Base-by-base conservation (phyloP, 2,329 filamentous ascomycete genomes). In the Trichoderma hamatum region DNA sequence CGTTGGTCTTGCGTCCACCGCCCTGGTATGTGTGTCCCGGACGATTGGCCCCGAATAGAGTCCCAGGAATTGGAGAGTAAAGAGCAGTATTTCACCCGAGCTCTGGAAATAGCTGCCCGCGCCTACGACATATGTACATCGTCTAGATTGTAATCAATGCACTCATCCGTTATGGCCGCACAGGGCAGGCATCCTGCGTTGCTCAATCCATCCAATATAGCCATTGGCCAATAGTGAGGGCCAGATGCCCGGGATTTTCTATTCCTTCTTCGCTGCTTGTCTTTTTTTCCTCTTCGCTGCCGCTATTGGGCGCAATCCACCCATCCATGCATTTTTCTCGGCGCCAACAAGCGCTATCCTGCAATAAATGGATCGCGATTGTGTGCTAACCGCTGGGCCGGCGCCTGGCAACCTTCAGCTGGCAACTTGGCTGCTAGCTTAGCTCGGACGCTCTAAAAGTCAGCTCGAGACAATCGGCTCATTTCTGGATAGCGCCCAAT, bases 311-410 rank as follows among this genome's bases (percentile, higher is more conserved):
- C 24, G 51, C 32, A 28, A 4, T 49, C 39, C 10, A 49, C 34
- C 59, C 59, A 19, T 62, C 28, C 39, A 51, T 43, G 63, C 30
- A 32, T 58, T 34, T 6, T 36, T 19, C 52, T 58, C 63, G 63
- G 63, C 63, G 63, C 63, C 63, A 66, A 66, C 63, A 28, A 66
- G 63, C 63, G 63, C 63, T 58, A 66, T 58, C 34, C 36, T 66
- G 63, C 63, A 36, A 43, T 66, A 13, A 58, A 66, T 54, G 61
- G 63, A 66, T 66, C 63, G 63, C 51, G 36, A 43, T 36, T 32
- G 52, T 46, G 24, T 66, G 63, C 63, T 66, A 66, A 66, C 63
- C 63, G 63, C 63, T 56, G 63, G 52, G 11, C 63, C 52, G 54
- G 54, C 63, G 58, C 49, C 21, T 58, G 63, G 26, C 54, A 66